Conservation (phyloP, 768 basidiomycete species). For the Lactifluus rugatus region DNA sequence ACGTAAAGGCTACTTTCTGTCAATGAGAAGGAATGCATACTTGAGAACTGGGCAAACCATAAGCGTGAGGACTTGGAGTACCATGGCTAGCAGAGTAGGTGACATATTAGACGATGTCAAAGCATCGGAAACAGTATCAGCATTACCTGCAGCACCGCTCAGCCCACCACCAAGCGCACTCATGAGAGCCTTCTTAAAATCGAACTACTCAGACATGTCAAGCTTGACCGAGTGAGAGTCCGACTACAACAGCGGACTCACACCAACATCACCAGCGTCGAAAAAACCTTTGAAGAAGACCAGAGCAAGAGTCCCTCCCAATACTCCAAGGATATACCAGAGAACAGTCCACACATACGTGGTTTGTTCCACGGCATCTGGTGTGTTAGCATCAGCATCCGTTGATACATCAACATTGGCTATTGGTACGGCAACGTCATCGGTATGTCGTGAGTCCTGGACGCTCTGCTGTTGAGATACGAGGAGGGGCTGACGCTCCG, state of each 20-base stretch:
- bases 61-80: conserved; percentile 81
- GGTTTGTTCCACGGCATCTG: conserved; percentile 15
- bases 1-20: conserved; percentile 53
- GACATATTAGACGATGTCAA: not conserved
- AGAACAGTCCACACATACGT: conserved; percentile 24
- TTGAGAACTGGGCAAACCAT: conserved; percentile 39
- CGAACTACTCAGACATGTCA: conserved; percentile 46
- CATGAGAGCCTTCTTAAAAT: conserved; percentile 65
- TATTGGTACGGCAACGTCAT: not conserved
- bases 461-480: not conserved
- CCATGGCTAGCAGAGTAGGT: conserved; percentile 55
- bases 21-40: conserved; percentile 1
- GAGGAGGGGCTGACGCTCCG: conserved; percentile 8
- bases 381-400: not conserved
- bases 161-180: conserved; percentile 83
- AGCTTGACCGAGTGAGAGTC: not conserved
- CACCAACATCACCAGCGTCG: conserved; percentile 57
- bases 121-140: not conserved
- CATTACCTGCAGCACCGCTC: conserved; percentile 72
- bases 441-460: not conserved
- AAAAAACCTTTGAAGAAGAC: conserved; percentile 59
- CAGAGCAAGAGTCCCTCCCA: conserved; percentile 32
- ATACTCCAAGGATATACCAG: conserved; percentile 28
- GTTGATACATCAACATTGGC: not conserved
- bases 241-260: conserved; percentile 28